A percentile compares a stretch with the other conserved stretches of the same genome.
Evolutionary conservation across 2,329 filamentous ascomycete genomes (phyloP).

Genomic region (Cladosporium sp.): DNA sequence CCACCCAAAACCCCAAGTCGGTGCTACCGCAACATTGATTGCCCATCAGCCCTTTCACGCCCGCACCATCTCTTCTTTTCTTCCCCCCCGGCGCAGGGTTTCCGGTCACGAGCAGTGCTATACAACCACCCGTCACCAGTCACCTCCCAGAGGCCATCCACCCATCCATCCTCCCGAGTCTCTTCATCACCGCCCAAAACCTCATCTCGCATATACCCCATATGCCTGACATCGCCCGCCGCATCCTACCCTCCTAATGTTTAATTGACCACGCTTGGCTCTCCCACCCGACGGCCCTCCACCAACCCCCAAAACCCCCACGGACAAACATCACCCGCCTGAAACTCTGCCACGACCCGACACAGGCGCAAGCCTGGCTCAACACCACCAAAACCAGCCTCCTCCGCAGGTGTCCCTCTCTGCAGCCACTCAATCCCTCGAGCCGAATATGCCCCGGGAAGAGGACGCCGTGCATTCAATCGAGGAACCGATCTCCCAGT

Average conservation of each 20-base stretch:
- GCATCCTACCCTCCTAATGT: conserved; percentile 8
- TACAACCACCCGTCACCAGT: too few relatives aligned
- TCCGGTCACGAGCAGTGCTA: conserved; percentile 9
- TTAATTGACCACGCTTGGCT: conserved; percentile 9
- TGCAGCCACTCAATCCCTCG: background rate
- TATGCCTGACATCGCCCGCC: background rate
- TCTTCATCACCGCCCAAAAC: too few relatives aligned
- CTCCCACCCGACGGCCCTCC: background rate
- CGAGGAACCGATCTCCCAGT: conserved; percentile 8
- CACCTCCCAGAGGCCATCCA: too few relatives aligned
- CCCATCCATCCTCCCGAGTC: too few relatives aligned
- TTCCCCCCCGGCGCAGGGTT: conserved; percentile 13
- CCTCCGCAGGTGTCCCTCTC: too few relatives aligned
- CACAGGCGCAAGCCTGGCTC: conserved; percentile 11
- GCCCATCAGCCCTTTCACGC: background rate
- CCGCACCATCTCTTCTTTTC: conserved; percentile 1
- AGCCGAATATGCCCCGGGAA: conserved; percentile 10
- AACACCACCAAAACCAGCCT: background rate
- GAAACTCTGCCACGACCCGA: background rate
- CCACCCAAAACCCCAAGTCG: conserved; percentile 4
- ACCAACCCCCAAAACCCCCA: background rate
- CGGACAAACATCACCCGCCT: background rate
- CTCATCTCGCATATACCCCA: background rate
- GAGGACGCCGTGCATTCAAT: conserved; percentile 10
- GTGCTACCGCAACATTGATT: conserved; percentile 3